These are phyloP conservation scores for Thielaviopsis populi DNA, from an alignment of 2,329 filamentous ascomycete genomes.

Conservation along the genomic window DNA sequence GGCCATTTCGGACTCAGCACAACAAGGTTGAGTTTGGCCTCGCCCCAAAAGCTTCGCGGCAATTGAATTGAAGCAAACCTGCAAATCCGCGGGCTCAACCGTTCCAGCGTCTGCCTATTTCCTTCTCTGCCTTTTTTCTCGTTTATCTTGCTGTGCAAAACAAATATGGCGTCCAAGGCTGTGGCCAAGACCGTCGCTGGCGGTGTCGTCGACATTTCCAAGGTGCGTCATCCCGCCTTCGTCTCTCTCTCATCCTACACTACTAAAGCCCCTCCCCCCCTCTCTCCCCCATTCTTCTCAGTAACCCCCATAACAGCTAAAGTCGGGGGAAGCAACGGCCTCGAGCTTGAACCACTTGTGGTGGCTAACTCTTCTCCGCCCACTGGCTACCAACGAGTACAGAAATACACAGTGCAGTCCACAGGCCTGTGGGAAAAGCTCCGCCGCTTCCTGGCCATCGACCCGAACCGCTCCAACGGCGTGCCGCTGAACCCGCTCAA, in stretches of 20 bases:
- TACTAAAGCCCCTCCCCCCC: background rate
- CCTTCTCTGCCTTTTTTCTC: background rate
- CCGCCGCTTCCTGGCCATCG: constrained; percentile 63
- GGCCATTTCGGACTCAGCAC: constrained; percentile 7
- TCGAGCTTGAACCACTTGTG: background rate
- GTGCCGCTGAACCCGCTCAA: constrained; percentile 85
- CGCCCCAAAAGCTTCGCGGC: background rate
- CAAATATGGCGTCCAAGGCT: constrained; percentile 47
- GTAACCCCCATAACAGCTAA: background rate
- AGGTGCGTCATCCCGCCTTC: constrained; percentile 31
- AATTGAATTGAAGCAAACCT: background rate
- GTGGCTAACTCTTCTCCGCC: background rate
- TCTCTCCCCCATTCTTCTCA: background rate
- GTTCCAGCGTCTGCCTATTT: background rate
- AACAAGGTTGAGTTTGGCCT: background rate
- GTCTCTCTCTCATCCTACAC: background rate
- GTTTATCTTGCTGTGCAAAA: constrained; percentile 11
- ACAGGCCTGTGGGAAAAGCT: constrained; percentile 75
- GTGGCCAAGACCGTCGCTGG: constrained; percentile 40
- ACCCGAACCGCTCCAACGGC: constrained; percentile 78
- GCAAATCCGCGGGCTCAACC: background rate
- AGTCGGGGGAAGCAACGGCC: background rate
- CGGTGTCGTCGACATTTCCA: constrained; percentile 37
- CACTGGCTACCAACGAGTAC: constrained; percentile 2
- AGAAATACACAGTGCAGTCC: constrained; percentile 97